phyloP scores from a whole-genome alignment of 306 rosid species.

The Cucumis melo region DNA sequence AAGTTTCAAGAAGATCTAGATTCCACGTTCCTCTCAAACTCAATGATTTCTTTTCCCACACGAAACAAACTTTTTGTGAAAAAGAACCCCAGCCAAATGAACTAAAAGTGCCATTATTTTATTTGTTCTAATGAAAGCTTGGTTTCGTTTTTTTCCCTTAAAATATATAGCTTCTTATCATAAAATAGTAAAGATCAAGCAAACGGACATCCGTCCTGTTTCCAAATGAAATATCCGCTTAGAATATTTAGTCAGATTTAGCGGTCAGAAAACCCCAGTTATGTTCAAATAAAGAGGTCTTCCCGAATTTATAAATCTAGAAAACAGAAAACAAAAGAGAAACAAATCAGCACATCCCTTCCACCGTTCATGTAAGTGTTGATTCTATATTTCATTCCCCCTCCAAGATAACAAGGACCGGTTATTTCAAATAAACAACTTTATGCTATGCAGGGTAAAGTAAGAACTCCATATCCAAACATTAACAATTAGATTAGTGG shows the following conservation, averaged over 20 bases:
- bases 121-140: background rate
- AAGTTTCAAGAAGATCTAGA: background rate
- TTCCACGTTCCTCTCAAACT: background rate
- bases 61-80: background rate
- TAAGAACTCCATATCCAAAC: background rate
- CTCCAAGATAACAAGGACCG: background rate
- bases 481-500: background rate
- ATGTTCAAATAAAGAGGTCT: background rate
- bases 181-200: background rate
- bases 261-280: background rate
- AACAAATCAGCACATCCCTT: background rate
- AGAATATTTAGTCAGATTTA: background rate
- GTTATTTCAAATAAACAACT: background rate
- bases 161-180: background rate
- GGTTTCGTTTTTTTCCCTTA: no score
- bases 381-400: background rate
- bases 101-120: background rate
- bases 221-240: background rate
- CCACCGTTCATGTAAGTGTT: background rate
- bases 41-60: background rate
- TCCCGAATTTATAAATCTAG: background rate
- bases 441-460: background rate
- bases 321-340: background rate
- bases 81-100: background rate
- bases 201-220: background rate